Conservation (phyloP, 148 eudicot species). For the Fagopyrum esculentum region DNA sequence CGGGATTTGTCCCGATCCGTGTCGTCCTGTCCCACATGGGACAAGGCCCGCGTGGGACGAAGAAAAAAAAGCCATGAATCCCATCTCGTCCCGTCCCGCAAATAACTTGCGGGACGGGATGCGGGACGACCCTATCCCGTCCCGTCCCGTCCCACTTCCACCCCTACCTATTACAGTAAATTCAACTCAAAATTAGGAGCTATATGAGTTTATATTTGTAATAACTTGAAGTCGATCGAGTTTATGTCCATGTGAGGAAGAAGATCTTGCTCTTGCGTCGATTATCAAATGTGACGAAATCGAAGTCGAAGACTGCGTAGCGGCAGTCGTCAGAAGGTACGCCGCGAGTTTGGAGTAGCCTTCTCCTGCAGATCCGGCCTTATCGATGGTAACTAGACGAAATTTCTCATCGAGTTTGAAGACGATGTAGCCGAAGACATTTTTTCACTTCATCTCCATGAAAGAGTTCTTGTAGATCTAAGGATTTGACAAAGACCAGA, state of each 20-base stretch:
- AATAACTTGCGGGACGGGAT: too few species aligned
- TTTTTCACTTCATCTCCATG: constrained; percentile 83
- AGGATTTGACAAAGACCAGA: too few species aligned
- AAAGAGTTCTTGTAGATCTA: constrained; percentile 34
- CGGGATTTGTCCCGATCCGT: too few species aligned
- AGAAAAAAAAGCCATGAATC: too few species aligned
- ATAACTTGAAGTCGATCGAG: too few species aligned
- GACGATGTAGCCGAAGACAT: constrained; percentile 50
- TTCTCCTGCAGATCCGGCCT: constrained; percentile 49
- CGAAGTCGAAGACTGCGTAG: constrained; percentile 34
- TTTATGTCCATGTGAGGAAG: constrained; percentile 15
- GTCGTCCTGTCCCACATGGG: too few species aligned
- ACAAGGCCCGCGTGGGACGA: too few species aligned
- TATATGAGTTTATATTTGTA: too few species aligned
- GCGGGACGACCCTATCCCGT: too few species aligned
- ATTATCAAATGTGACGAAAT: constrained; percentile 28
- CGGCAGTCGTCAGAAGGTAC: constrained; percentile 50
- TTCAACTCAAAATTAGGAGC: background rate
- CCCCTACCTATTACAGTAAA: background rate
- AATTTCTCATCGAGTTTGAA: constrained; percentile 62
- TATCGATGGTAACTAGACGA: constrained; percentile 46
- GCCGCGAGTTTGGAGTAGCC: constrained; percentile 58
- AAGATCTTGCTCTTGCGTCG: constrained; percentile 26
- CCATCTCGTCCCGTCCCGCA: too few species aligned
- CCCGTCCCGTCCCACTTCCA: too few species aligned